These are phyloP conservation scores for Sphagnum tenellum DNA, from an alignment of 225 moss, liverwort and hornwort genomes.

Conservation along the genomic window DNA sequence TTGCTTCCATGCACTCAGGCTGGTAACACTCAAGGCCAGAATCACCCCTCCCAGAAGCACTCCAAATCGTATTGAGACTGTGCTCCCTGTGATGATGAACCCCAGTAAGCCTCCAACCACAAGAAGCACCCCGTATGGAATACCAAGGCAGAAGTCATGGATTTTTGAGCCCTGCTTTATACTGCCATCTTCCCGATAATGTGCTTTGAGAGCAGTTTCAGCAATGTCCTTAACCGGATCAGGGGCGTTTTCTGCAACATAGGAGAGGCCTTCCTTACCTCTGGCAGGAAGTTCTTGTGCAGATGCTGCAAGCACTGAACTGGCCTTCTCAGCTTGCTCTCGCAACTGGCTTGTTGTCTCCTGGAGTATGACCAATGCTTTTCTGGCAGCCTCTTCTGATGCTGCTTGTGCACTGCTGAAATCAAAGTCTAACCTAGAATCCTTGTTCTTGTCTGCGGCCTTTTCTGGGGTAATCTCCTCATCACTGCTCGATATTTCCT, in stretches of 20 bases:
- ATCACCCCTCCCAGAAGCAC: slow-evolving; percentile 80
- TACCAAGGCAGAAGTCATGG: slow-evolving; percentile 84
- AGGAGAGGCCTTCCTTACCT: slow-evolving; percentile 68
- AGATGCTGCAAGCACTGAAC: slow-evolving; percentile 47
- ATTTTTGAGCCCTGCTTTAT: slow-evolving; percentile 68
- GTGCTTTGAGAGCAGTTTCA: slow-evolving; percentile 71
- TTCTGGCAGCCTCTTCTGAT: too few species aligned
- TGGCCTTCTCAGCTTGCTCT: slow-evolving; percentile 74
- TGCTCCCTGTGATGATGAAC: too few species aligned
- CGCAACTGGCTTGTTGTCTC: slow-evolving; percentile 83
- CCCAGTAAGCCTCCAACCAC: too few species aligned
- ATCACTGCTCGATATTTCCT: too few species aligned
- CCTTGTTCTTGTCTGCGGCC: too few species aligned
- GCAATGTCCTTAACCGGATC: slow-evolving; percentile 90
- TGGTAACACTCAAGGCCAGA: slow-evolving; percentile 6
- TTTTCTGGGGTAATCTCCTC: too few species aligned
- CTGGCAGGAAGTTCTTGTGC: slow-evolving; percentile 68
- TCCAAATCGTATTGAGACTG: slow-evolving; percentile 40
- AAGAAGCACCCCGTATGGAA: too few species aligned
- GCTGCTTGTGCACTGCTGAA: too few species aligned
- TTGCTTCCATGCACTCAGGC: too few species aligned
- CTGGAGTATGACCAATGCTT: slow-evolving; percentile 32
- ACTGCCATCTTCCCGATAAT: slow-evolving; percentile 42
- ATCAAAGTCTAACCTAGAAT: too few species aligned
- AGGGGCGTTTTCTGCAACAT: slow-evolving; percentile 75